These are phyloP conservation scores for Phyllosticta capitalensis DNA, from an alignment of 2,329 filamentous ascomycete species.

Conservation along the genomic window DNA sequence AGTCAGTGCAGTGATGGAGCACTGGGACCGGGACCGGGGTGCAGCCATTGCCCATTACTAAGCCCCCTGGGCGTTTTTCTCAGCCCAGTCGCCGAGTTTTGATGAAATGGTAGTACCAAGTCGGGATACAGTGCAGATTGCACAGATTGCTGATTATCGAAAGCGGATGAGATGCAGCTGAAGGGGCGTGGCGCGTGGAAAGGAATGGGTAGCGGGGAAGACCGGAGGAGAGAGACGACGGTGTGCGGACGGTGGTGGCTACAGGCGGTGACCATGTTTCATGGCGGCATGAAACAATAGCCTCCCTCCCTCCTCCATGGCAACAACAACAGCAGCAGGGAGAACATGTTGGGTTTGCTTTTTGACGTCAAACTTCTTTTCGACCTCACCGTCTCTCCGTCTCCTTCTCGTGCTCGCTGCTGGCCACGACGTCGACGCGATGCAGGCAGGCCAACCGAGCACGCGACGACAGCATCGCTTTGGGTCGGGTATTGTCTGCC, in stretches of 20 bases:
- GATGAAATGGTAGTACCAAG: neutral
- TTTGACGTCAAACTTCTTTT: no score
- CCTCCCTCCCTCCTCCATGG: no score
- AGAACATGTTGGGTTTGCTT: no score
- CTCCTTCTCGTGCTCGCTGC: no score
- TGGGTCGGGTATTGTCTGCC: neutral
- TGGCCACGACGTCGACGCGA: no score
- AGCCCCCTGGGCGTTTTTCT: neutral
- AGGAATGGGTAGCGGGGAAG: neutral
- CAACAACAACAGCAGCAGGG: neutral
- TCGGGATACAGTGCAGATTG: neutral
- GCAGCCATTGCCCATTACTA: slow-evolving; percentile 1
- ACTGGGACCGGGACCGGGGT: slow-evolving; percentile 5
- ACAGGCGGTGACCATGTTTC: neutral
- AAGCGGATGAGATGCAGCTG: neutral
- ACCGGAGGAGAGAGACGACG: neutral
- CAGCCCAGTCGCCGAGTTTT: neutral
- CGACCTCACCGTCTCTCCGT: no score
- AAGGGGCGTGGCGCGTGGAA: neutral
- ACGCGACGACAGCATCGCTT: neutral
- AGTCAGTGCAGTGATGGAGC: slow-evolving; percentile 2
- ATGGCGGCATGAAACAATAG: neutral
- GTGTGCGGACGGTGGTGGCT: neutral
- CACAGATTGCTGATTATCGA: neutral
- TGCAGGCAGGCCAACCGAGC: neutral